These are phyloP conservation scores for Pseudogymnoascus sp. DNA, from an alignment of 2,329 filamentous ascomycete species.

Conservation along the genomic window DNA sequence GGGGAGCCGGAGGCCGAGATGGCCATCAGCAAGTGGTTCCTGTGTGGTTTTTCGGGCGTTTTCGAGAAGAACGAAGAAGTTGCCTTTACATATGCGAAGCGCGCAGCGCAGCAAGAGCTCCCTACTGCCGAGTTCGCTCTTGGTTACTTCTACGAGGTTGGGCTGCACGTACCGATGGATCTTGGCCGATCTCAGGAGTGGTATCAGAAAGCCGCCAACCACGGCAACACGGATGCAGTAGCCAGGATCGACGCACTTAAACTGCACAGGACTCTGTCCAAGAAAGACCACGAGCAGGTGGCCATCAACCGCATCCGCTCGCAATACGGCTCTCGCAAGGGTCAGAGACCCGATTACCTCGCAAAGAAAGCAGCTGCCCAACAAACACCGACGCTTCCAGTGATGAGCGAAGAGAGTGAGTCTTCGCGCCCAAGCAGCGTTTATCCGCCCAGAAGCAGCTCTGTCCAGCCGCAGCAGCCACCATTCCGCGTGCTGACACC, in stretches of 20 bases:
- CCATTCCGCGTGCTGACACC: background rate
- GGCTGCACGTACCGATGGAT: conserved; percentile 81
- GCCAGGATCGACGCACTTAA: conserved; percentile 76
- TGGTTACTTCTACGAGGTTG: conserved; percentile 96
- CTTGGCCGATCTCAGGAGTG: conserved; percentile 74
- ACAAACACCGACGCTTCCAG: conserved; percentile 25
- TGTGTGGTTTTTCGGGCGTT: conserved; percentile 86
- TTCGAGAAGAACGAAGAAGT: conserved; percentile 95
- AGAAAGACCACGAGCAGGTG: conserved; percentile 85
- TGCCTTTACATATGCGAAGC: conserved; percentile 82
- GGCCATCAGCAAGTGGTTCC: conserved; percentile 96
- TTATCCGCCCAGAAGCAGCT: conserved; percentile 9
- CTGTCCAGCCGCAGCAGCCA: conserved; percentile 11
- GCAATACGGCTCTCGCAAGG: conserved; percentile 61
- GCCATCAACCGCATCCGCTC: conserved; percentile 83
- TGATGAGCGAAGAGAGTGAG: conserved; percentile 22
- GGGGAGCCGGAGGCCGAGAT: conserved; percentile 90
- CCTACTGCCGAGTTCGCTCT: conserved; percentile 92
- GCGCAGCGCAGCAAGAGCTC: conserved; percentile 73
- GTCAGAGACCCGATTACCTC: conserved; percentile 52
- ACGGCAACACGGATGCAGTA: conserved; percentile 84
- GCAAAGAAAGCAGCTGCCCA: conserved; percentile 31
- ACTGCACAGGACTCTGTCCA: conserved; percentile 74
- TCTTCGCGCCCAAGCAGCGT: conserved; percentile 12
- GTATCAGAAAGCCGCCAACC: conserved; percentile 83